These are phyloP conservation scores for Fistulinella prunicolor DNA, from an alignment of 768 basidiomycete genomes.

Conservation along the genomic window DNA sequence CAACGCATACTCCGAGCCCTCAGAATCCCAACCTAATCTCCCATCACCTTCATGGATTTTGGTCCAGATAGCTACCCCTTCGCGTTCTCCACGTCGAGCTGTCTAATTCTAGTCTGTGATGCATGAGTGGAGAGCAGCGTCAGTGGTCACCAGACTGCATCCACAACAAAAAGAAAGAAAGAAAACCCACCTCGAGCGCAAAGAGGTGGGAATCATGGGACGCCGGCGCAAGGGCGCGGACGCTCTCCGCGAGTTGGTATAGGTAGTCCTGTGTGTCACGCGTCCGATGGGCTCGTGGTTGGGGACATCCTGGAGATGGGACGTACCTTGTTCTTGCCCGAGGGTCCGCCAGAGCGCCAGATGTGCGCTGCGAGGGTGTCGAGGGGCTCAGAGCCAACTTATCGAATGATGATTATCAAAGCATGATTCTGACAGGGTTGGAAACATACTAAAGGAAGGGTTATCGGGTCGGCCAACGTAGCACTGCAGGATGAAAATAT, in stretches of 20 bases:
- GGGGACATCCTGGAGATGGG: too few species aligned
- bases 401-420: not conserved
- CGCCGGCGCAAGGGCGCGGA: constrained; percentile 69
- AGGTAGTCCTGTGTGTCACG: constrained; percentile 76
- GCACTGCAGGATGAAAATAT: constrained; percentile 56
- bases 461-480: constrained; percentile 88
- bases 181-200: constrained; percentile 62
- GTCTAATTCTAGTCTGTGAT: constrained; percentile 9
- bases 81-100: constrained; percentile 5
- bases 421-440: not conserved
- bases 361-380: constrained; percentile 65
- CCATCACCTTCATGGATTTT: too few species aligned
- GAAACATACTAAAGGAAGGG: constrained; percentile 79
- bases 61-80: too few species aligned
- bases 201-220: constrained; percentile 75
- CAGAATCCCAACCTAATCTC: too few species aligned
- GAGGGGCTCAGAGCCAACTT: constrained; percentile 85
- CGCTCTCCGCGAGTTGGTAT: constrained; percentile 68
- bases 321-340: constrained; percentile 82
- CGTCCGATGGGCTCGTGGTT: not conserved
- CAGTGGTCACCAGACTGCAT: too few species aligned
- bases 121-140: not conserved
- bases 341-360: constrained; percentile 76
- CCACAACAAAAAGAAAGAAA: not conserved
- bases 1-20: too few species aligned